phyloP scores from a whole-genome alignment of 257 asterid genomes.

The Solanum medicagineum region DNA sequence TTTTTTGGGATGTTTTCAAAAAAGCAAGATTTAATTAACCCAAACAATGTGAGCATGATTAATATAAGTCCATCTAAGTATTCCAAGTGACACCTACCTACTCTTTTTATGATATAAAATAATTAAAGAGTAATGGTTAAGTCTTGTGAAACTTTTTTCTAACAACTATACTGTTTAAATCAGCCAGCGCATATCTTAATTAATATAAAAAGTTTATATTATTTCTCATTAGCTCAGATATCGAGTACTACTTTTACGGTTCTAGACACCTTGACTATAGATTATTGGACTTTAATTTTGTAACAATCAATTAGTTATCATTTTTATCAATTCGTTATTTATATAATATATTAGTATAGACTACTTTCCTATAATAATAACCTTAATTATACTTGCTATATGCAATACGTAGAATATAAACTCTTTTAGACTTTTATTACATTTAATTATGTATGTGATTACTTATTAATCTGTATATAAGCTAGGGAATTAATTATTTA shows the following conservation, averaged over 20 bases:
- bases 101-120: constrained; percentile 14
- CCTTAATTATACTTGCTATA: neutral
- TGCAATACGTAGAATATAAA: neutral
- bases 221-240: neutral
- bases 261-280: too few species aligned
- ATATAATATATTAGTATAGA: neutral
- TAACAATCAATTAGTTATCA: neutral
- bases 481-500: neutral
- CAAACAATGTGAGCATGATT: constrained; percentile 48
- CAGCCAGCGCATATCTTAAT: neutral
- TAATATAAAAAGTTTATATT: neutral
- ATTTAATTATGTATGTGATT: neutral
- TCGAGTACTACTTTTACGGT: neutral
- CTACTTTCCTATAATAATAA: neutral
- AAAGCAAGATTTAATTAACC: constrained; percentile 18
- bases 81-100: constrained; percentile 49
- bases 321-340: neutral
- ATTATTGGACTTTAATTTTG: neutral
- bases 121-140: constrained; percentile 46
- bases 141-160: constrained; percentile 33
- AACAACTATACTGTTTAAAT: neutral
- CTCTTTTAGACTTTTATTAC: neutral
- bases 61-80: constrained; percentile 42
- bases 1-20: constrained; percentile 37
- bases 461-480: neutral